phyloP scores from a whole-genome alignment of 768 basidiomycete species.

The Tylopilus felleus region DNA sequence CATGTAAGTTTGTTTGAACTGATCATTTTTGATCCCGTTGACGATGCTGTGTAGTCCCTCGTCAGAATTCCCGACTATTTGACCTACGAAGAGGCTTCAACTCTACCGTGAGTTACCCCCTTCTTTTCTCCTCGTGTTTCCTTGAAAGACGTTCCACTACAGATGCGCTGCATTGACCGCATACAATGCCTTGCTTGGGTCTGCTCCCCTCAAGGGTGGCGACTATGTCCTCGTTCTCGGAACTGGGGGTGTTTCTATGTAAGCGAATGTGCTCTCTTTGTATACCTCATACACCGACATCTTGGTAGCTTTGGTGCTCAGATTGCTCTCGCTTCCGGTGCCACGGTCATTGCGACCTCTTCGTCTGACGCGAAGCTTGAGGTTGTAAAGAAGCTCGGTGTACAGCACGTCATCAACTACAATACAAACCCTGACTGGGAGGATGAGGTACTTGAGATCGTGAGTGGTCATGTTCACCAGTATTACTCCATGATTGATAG shows the following conservation, averaged over 20 bases:
- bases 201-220: too few species aligned
- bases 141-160: too few species aligned
- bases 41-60: too few species aligned
- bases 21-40: background rate
- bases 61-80: conserved; percentile 54
- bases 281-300: background rate
- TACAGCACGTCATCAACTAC: conserved; percentile 60
- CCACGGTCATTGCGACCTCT: conserved; percentile 65
- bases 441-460: conserved; percentile 45
- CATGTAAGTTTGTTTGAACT: conserved; percentile 28
- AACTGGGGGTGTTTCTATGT: conserved; percentile 57
- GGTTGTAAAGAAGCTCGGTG: conserved; percentile 49
- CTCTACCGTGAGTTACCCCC: too few species aligned
- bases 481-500: background rate
- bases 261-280: conserved; percentile 4
- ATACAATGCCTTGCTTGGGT: too few species aligned
- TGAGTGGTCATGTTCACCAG: conserved; percentile 20
- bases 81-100: conserved; percentile 62
- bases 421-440: conserved; percentile 57
- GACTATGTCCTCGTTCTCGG: conserved; percentile 56
- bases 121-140: too few species aligned
- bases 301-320: conserved; percentile 51
- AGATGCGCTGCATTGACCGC: too few species aligned
- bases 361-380: conserved; percentile 63
- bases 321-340: conserved; percentile 60